Percentiles rank a stretch among this genome's conserved stretches.
phyloP scores from a whole-genome alignment of 2,329 filamentous ascomycete species.

The Calonectria pseudoturangicola region DNA sequence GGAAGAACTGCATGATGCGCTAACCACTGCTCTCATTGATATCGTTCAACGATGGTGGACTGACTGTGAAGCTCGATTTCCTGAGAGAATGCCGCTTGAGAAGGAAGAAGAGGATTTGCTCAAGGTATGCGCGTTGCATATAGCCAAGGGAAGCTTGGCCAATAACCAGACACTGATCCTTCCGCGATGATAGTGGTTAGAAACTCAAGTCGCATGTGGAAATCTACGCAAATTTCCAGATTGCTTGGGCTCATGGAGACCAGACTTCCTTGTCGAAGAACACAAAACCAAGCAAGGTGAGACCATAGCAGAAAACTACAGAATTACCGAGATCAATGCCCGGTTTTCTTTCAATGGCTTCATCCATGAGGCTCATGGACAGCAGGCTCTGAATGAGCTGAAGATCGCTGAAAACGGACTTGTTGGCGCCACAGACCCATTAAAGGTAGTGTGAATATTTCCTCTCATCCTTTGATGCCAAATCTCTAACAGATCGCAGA shows the following conservation, averaged over 20 bases:
- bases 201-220: slow-evolving; percentile 52
- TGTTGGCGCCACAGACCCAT: slow-evolving; percentile 51
- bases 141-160: not conserved
- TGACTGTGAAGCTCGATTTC: slow-evolving; percentile 56
- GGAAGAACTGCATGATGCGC: slow-evolving; percentile 54
- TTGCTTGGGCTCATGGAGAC: slow-evolving; percentile 60
- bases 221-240: slow-evolving; percentile 49
- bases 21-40: slow-evolving; percentile 58
- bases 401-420: slow-evolving; percentile 40
- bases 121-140: slow-evolving; percentile 42
- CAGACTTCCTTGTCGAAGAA: slow-evolving; percentile 63
- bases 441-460: slow-evolving; percentile 45
- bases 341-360: slow-evolving; percentile 64
- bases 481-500: slow-evolving; percentile 49
- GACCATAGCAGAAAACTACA: slow-evolving; percentile 50
- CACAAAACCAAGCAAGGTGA: slow-evolving; percentile 21
- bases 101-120: slow-evolving; percentile 56
- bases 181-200: slow-evolving; percentile 53
- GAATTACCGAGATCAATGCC: slow-evolving; percentile 65
- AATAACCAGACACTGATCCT: not conserved
- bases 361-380: slow-evolving; percentile 56
- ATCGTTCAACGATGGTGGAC: slow-evolving; percentile 64
- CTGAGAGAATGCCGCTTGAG: slow-evolving; percentile 59
- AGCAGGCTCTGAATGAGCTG: slow-evolving; percentile 51
- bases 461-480: not conserved